A percentile compares a stretch with the other conserved stretches of the same genome.
These are phyloP conservation scores for Camelina hispida DNA, from an alignment of 345 rosid genomes.

Conservation along the genomic window DNA sequence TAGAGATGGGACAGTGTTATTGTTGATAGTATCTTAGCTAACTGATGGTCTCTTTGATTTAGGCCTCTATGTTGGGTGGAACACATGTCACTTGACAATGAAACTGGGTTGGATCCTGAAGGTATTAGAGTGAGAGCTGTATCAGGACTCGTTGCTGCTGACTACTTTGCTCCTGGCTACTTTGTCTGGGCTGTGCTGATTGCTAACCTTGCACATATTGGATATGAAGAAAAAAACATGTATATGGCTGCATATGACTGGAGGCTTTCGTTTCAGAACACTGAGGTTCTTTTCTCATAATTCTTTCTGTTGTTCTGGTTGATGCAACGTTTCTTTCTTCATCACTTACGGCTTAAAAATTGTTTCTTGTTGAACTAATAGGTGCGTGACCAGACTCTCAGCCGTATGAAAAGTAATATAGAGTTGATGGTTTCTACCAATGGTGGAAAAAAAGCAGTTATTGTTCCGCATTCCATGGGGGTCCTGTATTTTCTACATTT, in stretches of 20 bases:
- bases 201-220: slow-evolving; percentile 91
- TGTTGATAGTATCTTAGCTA: slow-evolving; percentile 15
- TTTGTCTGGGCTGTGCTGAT: slow-evolving; percentile 98
- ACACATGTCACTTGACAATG: slow-evolving; percentile 95
- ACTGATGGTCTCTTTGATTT: slow-evolving; percentile 14
- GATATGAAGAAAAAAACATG: slow-evolving; percentile 97
- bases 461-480: slow-evolving; percentile 98
- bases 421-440: slow-evolving; percentile 86
- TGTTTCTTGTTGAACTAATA: slow-evolving; percentile 47
- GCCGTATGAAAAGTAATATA: slow-evolving; percentile 79
- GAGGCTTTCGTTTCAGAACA: slow-evolving; percentile 95
- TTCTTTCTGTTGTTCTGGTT: background rate
- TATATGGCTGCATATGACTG: slow-evolving; percentile 98
- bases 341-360: slow-evolving; percentile 5
- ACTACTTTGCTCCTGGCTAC: slow-evolving; percentile 94
- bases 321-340: slow-evolving; percentile 11
- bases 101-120: slow-evolving; percentile 90
- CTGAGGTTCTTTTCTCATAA: slow-evolving; percentile 61
- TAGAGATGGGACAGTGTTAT: slow-evolving; percentile 8
- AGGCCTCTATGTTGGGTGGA: slow-evolving; percentile 98
- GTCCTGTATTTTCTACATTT: slow-evolving; percentile 89
- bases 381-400: slow-evolving; percentile 89
- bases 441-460: slow-evolving; percentile 83
- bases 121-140: slow-evolving; percentile 85
- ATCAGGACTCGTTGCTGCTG: slow-evolving; percentile 96